A percentile compares a stretch with the other conserved stretches of the same genome.
These are phyloP conservation scores for Pseudocercospora macadamiae DNA, from an alignment of 2,329 filamentous ascomycete species.

Conservation along the genomic window DNA sequence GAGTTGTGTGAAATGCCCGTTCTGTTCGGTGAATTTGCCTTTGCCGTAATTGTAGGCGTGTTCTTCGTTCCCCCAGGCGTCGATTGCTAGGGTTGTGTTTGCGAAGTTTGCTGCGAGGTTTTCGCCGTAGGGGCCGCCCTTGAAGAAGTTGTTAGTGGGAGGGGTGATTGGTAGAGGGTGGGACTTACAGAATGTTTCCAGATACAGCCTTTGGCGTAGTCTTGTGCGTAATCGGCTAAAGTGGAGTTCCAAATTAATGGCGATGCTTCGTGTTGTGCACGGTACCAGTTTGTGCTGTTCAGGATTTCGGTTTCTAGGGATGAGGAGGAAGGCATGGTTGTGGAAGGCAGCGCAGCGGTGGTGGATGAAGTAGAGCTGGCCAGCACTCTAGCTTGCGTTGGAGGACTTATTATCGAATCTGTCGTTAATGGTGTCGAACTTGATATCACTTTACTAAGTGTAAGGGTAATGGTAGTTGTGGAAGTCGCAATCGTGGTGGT, in stretches of 20 bases:
- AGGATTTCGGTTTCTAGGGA: constrained; percentile 29
- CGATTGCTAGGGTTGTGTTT: constrained; percentile 30
- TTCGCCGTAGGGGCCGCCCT: constrained; percentile 38
- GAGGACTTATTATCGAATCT: not conserved
- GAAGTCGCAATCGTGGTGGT: constrained; percentile 30
- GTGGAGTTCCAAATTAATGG: constrained; percentile 33
- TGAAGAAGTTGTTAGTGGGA: constrained; percentile 1
- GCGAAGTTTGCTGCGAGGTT: constrained; percentile 36
- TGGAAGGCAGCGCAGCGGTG: constrained; percentile 1
- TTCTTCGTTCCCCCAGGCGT: constrained; percentile 38
- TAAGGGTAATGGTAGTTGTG: constrained; percentile 25
- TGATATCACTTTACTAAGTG: not conserved
- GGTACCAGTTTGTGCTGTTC: constrained; percentile 40
- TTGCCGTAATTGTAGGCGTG: constrained; percentile 33
- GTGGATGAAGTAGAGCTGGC: not conserved
- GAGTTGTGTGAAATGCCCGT: constrained; percentile 41
- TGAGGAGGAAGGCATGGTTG: constrained; percentile 19
- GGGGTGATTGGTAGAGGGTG: not conserved
- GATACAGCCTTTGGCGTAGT: constrained; percentile 33
- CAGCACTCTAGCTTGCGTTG: constrained; percentile 7
- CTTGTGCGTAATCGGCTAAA: constrained; percentile 34
- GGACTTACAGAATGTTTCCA: constrained; percentile 36
- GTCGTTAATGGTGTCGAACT: not conserved
- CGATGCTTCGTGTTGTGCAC: constrained; percentile 28
- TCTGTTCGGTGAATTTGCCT: constrained; percentile 30